Evolutionary conservation across 2,329 filamentous ascomycete species (phyloP).

Genomic region (Teratosphaeria nubilosa): DNA sequence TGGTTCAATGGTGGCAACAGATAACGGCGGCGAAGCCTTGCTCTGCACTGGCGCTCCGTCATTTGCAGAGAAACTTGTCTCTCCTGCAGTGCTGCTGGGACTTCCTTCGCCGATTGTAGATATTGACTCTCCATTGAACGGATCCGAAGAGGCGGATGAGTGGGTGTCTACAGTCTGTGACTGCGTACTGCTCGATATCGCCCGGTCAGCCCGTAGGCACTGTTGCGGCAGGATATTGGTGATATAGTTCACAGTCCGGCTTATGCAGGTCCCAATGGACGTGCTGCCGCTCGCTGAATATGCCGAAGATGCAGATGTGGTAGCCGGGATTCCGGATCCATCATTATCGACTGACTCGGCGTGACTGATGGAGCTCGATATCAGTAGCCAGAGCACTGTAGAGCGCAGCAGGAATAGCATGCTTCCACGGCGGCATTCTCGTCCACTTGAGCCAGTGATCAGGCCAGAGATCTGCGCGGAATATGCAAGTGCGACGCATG

Average conservation of each 20-base stretch:
- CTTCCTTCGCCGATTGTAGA: background rate
- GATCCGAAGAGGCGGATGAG: background rate
- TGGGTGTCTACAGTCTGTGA: background rate
- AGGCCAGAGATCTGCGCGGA: background rate
- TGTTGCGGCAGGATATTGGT: conserved; percentile 68
- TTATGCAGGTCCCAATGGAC: conserved; percentile 32
- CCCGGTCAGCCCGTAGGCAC: conserved; percentile 58
- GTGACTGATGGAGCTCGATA: conserved; percentile 7
- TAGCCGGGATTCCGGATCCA: background rate
- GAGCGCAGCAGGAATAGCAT: conserved; percentile 17
- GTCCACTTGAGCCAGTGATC: background rate
- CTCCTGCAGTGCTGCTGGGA: background rate
- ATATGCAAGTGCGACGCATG: background rate
- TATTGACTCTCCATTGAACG: background rate
- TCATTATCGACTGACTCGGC: background rate
- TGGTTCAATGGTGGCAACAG: conserved; percentile 22
- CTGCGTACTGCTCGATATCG: background rate
- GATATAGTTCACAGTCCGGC: conserved; percentile 68
- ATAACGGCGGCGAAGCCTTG: conserved; percentile 5
- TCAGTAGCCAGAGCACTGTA: conserved; percentile 10
- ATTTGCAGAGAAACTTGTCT: background rate
- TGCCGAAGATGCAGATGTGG: background rate
- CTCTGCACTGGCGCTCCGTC: background rate
- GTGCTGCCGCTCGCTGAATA: background rate
- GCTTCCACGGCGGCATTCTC: conserved; percentile 6